Evolutionary conservation across 495 filamentous ascomycete species (phyloP).

Genomic region (Opeltia flavorubescens): DNA sequence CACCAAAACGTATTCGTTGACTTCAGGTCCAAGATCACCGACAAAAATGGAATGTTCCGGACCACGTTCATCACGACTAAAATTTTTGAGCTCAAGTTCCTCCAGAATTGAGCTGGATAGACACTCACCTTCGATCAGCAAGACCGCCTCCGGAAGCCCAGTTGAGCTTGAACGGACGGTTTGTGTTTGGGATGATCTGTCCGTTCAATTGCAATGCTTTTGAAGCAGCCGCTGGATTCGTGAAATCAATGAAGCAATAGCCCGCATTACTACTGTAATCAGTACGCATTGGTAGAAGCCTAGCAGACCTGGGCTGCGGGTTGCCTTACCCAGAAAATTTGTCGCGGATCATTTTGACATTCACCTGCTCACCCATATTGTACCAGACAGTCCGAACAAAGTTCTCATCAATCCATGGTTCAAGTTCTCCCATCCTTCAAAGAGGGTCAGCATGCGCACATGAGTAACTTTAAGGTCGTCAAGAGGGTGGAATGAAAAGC

Average conservation of each 20-base stretch:
- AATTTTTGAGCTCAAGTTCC: not conserved
- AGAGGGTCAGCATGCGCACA: slow-evolving; percentile 7
- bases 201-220: slow-evolving; percentile 87
- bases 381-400: slow-evolving; percentile 93
- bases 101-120: not conserved
- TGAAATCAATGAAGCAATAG: slow-evolving; percentile 97
- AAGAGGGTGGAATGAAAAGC: not conserved
- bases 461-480: no score
- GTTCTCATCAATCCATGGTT: slow-evolving; percentile 98
- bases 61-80: slow-evolving; percentile 80
- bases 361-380: slow-evolving; percentile 81
- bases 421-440: slow-evolving; percentile 92
- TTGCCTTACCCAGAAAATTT: slow-evolving; percentile 88
- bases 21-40: slow-evolving; percentile 92
- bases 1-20: slow-evolving; percentile 96
- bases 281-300: slow-evolving; percentile 17
- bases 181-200: slow-evolving; percentile 81
- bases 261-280: slow-evolving; percentile 74
- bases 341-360: slow-evolving; percentile 99
- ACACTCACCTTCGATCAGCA: slow-evolving; percentile 72
- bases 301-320: slow-evolving; percentile 5
- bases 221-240: slow-evolving; percentile 65
- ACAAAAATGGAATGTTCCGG: slow-evolving; percentile 97
- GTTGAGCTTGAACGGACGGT: slow-evolving; percentile 95
- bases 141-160: slow-evolving; percentile 96